Percentiles rank a stretch among this genome's conserved stretches.
These are phyloP conservation scores for Entophlyctis luteolus DNA, from an alignment of 192 early-diverging fungal genomes.

Conservation along the genomic window DNA sequence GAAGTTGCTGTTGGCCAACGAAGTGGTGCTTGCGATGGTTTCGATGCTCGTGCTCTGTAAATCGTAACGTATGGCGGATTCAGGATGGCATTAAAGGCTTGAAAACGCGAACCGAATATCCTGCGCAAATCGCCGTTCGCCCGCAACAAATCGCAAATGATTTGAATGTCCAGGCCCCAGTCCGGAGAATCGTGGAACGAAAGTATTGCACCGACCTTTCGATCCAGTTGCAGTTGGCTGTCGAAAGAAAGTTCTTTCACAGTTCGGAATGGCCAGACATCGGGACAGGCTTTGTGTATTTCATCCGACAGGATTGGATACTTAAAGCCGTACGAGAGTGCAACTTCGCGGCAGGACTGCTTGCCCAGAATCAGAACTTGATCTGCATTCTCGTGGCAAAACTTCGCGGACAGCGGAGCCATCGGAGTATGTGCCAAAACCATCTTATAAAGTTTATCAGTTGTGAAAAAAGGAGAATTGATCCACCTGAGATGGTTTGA, in stretches of 20 bases:
- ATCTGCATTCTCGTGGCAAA: conserved; percentile 46
- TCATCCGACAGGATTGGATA: conserved; percentile 66
- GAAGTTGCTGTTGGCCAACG: conserved; percentile 44
- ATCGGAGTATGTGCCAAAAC: conserved; percentile 88
- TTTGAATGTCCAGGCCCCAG: conserved; percentile 84
- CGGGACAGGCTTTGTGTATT: conserved; percentile 57
- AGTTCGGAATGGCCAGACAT: conserved; percentile 67
- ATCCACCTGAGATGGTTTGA: conserved; percentile 17
- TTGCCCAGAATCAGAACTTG: conserved; percentile 65
- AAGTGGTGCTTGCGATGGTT: neutral
- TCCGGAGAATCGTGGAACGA: conserved; percentile 83
- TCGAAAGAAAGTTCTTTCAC: neutral
- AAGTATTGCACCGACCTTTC: conserved; percentile 11
- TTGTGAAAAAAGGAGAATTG: too few relatives aligned
- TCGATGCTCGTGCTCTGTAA: conserved; percentile 11
- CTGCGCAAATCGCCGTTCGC: conserved; percentile 1
- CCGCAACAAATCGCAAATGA: conserved; percentile 66
- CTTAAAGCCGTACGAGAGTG: conserved; percentile 64
- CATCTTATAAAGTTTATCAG: conserved; percentile 51
- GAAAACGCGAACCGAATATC: neutral
- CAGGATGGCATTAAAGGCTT: conserved; percentile 27
- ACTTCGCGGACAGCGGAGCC: conserved; percentile 58
- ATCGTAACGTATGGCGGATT: conserved; percentile 3
- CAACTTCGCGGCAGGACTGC: conserved; percentile 25
- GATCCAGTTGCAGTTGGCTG: neutral